Evolutionary conservation across 257 asterid genomes (phyloP), one percentile per base, ranked within the genome.

Genomic region (Prunella vulgaris): DNA sequence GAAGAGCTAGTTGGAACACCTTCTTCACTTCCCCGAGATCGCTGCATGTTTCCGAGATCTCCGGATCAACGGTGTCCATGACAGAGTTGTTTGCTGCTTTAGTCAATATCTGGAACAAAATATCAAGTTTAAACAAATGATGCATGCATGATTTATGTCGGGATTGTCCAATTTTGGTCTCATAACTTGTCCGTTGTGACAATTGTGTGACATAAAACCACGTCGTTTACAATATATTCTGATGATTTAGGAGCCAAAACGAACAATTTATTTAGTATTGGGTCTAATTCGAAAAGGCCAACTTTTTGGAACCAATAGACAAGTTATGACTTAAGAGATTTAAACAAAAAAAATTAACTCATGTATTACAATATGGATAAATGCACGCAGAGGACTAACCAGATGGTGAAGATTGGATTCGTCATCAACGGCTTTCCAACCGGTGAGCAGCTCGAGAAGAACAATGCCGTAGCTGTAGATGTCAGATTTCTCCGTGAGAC

Each of bases 401-500:
- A 84, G 64, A 56, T 90, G 87, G 72, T 90, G 98, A 44, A 93
- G 96, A 82, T 93, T 93, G 64, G 88, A 87, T 71, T 90, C 98
- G 18, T 85, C 85, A 49, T 90, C 97, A 6, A 93, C 98, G 0
- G 98, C 88, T 80, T 93, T 93, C 84, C 84, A 84, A 51, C 96
- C 89, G 0, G 96, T 90, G 13, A 93, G 92, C 83, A 93, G 60
- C 82, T 93, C 98, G 30, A 93, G 68, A 0, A 93, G 83, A 35
- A 90, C 98, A 17, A 93, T 80, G 2, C 98, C 98, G 22, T 78
- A 93, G 82, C 97, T 88, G 51, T 93, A 93, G 33, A 93, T 92
- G 61, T 93, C 98, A 10, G 97, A 90, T 76, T 93, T 93, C 85
- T 90, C 97, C 0, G 97, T 93, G 51, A 93, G 90, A 6, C 96